phyloP scores from a whole-genome alignment of 1,284 basidiomycete genomes.

The Papiliotrema nemorosa region DNA sequence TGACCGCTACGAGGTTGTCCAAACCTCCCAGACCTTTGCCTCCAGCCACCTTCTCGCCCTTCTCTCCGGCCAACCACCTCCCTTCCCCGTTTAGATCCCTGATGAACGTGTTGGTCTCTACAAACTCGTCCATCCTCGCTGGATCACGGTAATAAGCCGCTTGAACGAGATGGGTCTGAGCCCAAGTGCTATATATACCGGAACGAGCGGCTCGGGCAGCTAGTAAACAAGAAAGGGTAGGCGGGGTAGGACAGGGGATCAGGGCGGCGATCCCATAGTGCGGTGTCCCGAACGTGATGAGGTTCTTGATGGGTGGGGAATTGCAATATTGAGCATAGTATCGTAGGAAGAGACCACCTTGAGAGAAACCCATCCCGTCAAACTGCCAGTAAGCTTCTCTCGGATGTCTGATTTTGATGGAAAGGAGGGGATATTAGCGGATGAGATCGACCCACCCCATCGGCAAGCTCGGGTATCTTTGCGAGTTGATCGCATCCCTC shows the following conservation, averaged over 20 bases:
- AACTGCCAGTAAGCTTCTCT: constrained; percentile 52
- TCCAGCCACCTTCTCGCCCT: constrained; percentile 17
- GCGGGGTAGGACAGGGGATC: constrained; percentile 48
- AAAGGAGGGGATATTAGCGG: neutral
- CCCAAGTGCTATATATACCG: constrained; percentile 78
- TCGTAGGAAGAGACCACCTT: constrained; percentile 90
- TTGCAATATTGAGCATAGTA: constrained; percentile 85
- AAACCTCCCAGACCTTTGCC: constrained; percentile 35
- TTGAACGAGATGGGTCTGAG: constrained; percentile 76
- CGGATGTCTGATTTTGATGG: too few relatives aligned
- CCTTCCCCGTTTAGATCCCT: constrained; percentile 45
- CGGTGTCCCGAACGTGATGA: constrained; percentile 68
- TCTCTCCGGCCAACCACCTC: constrained; percentile 6
- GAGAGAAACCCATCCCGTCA: constrained; percentile 88
- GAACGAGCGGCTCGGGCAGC: constrained; percentile 67
- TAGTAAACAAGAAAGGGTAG: constrained; percentile 60
- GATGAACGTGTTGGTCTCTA: constrained; percentile 58
- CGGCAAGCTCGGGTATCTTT: constrained; percentile 63
- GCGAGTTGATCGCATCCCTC: constrained; percentile 58
- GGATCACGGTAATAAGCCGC: constrained; percentile 95
- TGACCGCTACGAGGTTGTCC: constrained; percentile 48
- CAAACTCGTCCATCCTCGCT: constrained; percentile 65
- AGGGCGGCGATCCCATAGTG: constrained; percentile 47
- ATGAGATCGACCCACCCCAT: constrained; percentile 51
- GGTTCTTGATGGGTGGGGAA: constrained; percentile 69